Percentiles rank a stretch among this genome's conserved stretches.
phyloP scores from a whole-genome alignment of 2,329 filamentous ascomycete species.

The Aquanectria penicillioides region DNA sequence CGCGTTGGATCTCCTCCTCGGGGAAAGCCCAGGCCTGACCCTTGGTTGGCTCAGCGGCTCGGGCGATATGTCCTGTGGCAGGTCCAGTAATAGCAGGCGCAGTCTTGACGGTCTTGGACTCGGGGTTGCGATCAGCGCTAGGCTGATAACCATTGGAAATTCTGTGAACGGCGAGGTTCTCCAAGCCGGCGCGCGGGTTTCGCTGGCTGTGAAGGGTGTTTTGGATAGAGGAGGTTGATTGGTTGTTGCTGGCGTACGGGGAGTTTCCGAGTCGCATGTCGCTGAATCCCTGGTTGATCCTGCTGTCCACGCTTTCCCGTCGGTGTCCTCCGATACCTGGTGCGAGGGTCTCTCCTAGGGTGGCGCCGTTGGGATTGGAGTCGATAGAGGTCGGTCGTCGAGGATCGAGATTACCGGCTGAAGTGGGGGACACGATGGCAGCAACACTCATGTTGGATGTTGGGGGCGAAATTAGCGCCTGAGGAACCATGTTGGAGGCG shows the following conservation, averaged over 20 bases:
- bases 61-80: slow-evolving; percentile 71
- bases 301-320: slow-evolving; percentile 82
- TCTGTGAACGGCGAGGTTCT: slow-evolving; percentile 64
- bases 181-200: slow-evolving; percentile 64
- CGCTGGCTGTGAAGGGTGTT: slow-evolving; percentile 75
- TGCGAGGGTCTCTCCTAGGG: slow-evolving; percentile 49
- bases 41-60: slow-evolving; percentile 81
- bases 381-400: slow-evolving; percentile 55
- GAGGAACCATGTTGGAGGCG: slow-evolving; percentile 59
- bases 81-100: slow-evolving; percentile 82
- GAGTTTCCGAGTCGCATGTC: slow-evolving; percentile 74
- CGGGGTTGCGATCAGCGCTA: slow-evolving; percentile 66
- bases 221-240: slow-evolving; percentile 79
- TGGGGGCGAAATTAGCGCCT: slow-evolving; percentile 64
- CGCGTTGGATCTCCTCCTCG: slow-evolving; percentile 71
- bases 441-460: slow-evolving; percentile 72
- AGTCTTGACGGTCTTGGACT: slow-evolving; percentile 67
- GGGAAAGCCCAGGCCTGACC: slow-evolving; percentile 88
- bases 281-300: slow-evolving; percentile 77
- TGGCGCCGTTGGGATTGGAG: slow-evolving; percentile 42
- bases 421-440: slow-evolving; percentile 71
- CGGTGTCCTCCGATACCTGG: slow-evolving; percentile 60
- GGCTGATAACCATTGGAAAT: slow-evolving; percentile 74
- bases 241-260: slow-evolving; percentile 81
- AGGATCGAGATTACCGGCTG: slow-evolving; percentile 53